phyloP scores from a whole-genome alignment of 2,329 filamentous ascomycete species.

The Atkinsonella hypoxylon region DNA sequence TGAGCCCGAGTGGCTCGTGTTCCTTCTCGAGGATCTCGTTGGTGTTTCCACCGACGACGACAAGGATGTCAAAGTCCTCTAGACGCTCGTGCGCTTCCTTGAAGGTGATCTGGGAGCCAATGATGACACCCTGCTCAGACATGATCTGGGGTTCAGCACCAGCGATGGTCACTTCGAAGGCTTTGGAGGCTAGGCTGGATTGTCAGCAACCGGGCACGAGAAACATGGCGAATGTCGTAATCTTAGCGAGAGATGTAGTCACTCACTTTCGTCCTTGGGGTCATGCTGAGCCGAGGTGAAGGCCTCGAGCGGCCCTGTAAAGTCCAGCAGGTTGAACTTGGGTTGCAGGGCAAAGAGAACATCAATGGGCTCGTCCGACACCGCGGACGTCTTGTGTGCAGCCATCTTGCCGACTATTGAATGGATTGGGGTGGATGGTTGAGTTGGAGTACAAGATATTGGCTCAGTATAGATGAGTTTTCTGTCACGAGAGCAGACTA shows the following conservation, averaged over 20 bases:
- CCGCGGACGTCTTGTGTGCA: constrained; percentile 45
- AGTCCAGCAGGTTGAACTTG: constrained; percentile 48
- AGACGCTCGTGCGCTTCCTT: constrained; percentile 66
- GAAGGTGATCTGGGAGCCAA: constrained; percentile 65
- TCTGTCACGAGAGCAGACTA: background rate
- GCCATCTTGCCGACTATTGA: constrained; percentile 34
- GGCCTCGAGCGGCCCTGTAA: constrained; percentile 42
- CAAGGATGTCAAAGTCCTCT: constrained; percentile 66
- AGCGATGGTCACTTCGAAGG: constrained; percentile 47
- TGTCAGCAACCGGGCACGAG: background rate
- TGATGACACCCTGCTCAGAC: constrained; percentile 51
- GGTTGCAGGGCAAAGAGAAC: constrained; percentile 49
- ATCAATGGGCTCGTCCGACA: constrained; percentile 43
- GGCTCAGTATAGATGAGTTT: background rate
- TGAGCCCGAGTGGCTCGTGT: constrained; percentile 56
- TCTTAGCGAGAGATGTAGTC: background rate
- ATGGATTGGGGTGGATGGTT: constrained; percentile 5
- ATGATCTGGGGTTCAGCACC: constrained; percentile 41
- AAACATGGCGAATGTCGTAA: background rate
- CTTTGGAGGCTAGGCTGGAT: constrained; percentile 33
- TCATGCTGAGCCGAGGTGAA: constrained; percentile 40
- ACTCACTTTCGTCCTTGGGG: constrained; percentile 37
- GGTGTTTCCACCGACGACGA: constrained; percentile 62
- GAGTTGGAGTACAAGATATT: constrained; percentile 5
- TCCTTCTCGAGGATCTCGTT: constrained; percentile 55